A percentile compares a stretch with the other conserved stretches of the same genome.
Evolutionary conservation across 805 yeast genomes (phyloP).

Genomic region (Candida odintsovae): DNA sequence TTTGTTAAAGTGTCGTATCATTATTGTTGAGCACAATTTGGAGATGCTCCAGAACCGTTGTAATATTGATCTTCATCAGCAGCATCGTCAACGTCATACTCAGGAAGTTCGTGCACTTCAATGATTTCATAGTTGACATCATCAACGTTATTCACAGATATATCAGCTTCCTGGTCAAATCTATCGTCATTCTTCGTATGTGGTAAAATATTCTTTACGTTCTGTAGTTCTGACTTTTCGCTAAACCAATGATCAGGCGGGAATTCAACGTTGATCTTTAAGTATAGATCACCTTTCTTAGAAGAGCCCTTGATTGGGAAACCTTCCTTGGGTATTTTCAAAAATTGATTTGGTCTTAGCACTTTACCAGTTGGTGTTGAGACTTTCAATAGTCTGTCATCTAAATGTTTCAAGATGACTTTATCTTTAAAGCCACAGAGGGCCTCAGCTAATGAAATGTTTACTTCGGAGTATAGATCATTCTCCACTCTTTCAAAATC

Average conservation of each 20-base stretch:
- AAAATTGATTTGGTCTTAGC: constrained; percentile 64
- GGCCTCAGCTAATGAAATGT: constrained; percentile 71
- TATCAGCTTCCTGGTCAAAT: constrained; percentile 10
- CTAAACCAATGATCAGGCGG: constrained; percentile 82
- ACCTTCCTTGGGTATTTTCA: constrained; percentile 68
- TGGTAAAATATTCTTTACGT: constrained; percentile 53
- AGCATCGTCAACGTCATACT: constrained; percentile 18
- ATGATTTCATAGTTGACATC: constrained; percentile 24
- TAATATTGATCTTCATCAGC: constrained; percentile 11
- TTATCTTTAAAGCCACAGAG: constrained; percentile 72
- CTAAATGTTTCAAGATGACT: constrained; percentile 64
- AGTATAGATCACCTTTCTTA: constrained; percentile 61
- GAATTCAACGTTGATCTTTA: constrained; percentile 68
- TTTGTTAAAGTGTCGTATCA: not conserved
- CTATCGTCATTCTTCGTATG: constrained; percentile 10
- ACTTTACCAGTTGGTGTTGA: constrained; percentile 75
- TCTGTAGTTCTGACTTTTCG: constrained; percentile 59
- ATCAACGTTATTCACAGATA: constrained; percentile 26
- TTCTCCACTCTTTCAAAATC: constrained; percentile 52
- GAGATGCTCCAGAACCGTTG: constrained; percentile 12
- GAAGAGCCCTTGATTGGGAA: constrained; percentile 55
- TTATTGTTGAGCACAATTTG: constrained; percentile 39
- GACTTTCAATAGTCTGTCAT: constrained; percentile 65
- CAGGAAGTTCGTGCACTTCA: constrained; percentile 20
- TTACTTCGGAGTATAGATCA: constrained; percentile 57